These are phyloP conservation scores for Boletus speciosus DNA, from an alignment of 768 basidiomycete species.

Conservation along the genomic window DNA sequence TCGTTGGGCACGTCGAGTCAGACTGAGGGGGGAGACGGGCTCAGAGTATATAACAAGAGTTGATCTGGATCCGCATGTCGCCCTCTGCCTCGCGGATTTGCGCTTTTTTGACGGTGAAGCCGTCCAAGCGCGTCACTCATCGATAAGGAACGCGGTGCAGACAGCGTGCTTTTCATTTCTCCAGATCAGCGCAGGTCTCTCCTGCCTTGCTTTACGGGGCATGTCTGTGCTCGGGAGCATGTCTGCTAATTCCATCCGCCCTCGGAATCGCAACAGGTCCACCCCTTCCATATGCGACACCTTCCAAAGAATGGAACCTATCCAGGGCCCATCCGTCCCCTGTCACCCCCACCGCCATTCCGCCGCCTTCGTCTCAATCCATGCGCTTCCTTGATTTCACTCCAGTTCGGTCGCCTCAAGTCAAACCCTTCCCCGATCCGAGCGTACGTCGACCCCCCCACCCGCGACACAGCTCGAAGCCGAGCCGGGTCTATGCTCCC, in stretches of 20 bases:
- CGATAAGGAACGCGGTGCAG: conserved; percentile 23
- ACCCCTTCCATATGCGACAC: conserved; percentile 6
- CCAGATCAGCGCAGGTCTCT: conserved; percentile 24
- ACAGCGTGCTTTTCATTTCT: conserved; percentile 30
- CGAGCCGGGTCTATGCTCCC: conserved; percentile 44
- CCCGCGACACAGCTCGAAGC: conserved; percentile 46
- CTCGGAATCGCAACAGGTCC: conserved; percentile 17
- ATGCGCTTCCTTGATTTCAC: conserved; percentile 16
- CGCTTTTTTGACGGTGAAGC: conserved; percentile 7
- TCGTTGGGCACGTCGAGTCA: conserved; percentile 1
- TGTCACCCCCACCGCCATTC: conserved; percentile 7
- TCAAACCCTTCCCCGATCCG: conserved; percentile 46
- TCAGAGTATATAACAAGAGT: conserved; percentile 11
- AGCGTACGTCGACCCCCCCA: conserved; percentile 50
- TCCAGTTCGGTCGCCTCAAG: conserved; percentile 41
- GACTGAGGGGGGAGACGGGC: background rate
- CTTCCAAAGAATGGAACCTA: conserved; percentile 24
- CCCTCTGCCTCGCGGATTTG: conserved; percentile 27
- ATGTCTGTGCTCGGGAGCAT: conserved; percentile 19
- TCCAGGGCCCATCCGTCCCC: conserved; percentile 8
- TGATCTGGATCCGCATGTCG: conserved; percentile 25
- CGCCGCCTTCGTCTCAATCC: conserved; percentile 1
- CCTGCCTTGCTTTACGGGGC: conserved; percentile 21
- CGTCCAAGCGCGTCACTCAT: conserved; percentile 13
- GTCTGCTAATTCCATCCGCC: conserved; percentile 15